Base-by-base conservation (phyloP, 495 filamentous ascomycete genomes). In the Penicillium turbatum region DNA sequence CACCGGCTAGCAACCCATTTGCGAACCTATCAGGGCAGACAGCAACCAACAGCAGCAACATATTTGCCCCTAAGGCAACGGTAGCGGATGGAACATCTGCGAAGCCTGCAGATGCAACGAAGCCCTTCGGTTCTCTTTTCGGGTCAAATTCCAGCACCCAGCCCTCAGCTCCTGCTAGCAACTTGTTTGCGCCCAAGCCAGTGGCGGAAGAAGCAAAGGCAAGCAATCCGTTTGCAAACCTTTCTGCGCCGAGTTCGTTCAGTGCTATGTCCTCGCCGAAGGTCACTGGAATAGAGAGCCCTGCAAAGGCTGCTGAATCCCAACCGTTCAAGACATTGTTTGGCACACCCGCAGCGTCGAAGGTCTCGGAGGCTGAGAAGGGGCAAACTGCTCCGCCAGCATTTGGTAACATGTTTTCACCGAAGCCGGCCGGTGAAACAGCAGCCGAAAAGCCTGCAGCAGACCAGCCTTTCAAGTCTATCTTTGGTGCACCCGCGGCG, bases 391-490 rank as follows among this genome's bases (percentile, higher is more conserved):
- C 38, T 10, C 5, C 38, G 2, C 38, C 49, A 24, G 35, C 59
- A 15, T 46, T 53, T 31, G 34, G 44, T 34, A 57, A 48, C 27
- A 27, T 58, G n/a, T 61, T 61, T 27, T 26, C 51, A 1, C 53
- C 57, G 8, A 59, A 51, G 30, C 38, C 48, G n/a, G 38, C 30
- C 17, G 48, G 11, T 0, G 48, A 42, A n/a, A 43, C 6, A 3
- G 16, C 21, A 15, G 17, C 44, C 21, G 38, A 12, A n/a, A 60
- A 49, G 46, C 32, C 46, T 16, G n/a, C 35, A 13, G 32, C 8
- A 12, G 19, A 36, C 8, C 32, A 49, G 15, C 38, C 48, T 1
- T 43, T 51, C 48, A 51, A 51, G 30, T 35, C 48, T 11, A 13
- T 51, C 7, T 51, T 51, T 32, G 48, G 38, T 26, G 34, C 48